Evolutionary conservation across 257 asterid genomes (phyloP), one percentile per base, ranked within the genome.

Genomic region (Prunella vulgaris): DNA sequence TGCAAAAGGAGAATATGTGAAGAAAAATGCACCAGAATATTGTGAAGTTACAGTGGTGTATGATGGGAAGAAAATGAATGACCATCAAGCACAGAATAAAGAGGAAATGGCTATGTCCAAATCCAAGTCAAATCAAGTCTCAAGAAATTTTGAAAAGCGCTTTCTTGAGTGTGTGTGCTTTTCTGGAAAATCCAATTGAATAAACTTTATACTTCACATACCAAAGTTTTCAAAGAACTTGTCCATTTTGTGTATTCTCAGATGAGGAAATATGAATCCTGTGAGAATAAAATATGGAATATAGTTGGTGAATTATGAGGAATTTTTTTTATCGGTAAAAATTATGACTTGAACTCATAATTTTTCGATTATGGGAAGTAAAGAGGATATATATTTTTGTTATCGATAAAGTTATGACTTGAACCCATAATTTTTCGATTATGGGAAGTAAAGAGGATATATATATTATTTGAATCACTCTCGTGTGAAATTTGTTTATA

Each of bases 101-200:
- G 68, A 77, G 58, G 78, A 59, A 8, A 32, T 42, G 63, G 59
- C 53, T 69, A 40, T 71, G 4, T 52, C 82, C 21, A 72, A 76
- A 52, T 72, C 77, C 57, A 71, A 65, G 53, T 27, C 78, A 5
- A 56, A 74, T 38, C 69, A 58, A 66, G 68, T 54, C 35, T 49
- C 68, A 60, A 72, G 70, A 13, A 57, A 52, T 21, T 35, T 77
- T 27, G 82, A 89, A 64, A 81, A 80, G 74, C 81, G 84, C 62
- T 80, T 90, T 72, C 79, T 86, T 35, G 85, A 88, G 78, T 90
- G 93, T 70, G 83, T 75, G 49, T 86, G 91, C 76, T 90, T 89
- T 63, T 80, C 87, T 1, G 71, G 80, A 58, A 84, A 87, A 73
- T 74, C 78, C 60, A 70, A 32, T 30, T 82, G 81, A 82, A n/a